Conservation (phyloP, 495 filamentous ascomycete genomes). For the Poronia punctata region DNA sequence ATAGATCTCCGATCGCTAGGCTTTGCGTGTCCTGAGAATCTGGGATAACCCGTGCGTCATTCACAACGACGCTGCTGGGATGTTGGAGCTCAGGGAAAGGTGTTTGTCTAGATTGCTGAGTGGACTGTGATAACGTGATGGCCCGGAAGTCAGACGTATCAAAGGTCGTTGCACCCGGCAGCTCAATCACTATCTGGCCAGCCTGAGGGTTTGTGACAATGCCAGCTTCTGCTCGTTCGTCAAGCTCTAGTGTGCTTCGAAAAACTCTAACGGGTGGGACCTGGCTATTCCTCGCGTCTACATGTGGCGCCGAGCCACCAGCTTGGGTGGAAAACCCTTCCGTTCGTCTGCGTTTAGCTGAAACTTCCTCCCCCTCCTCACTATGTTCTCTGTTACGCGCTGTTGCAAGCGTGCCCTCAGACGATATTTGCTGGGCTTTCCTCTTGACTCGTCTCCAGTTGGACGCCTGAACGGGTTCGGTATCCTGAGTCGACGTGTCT, state of each 20-base stretch:
- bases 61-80: background rate
- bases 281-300: background rate
- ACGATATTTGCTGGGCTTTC: slow-evolving; percentile 1
- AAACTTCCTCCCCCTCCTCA: slow-evolving; percentile 4
- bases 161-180: slow-evolving; percentile 9
- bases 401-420: background rate
- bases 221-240: background rate
- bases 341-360: slow-evolving; percentile 1
- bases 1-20: slow-evolving; percentile 1
- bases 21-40: slow-evolving; percentile 21
- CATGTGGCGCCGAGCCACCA: background rate
- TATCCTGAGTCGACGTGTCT: background rate
- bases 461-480: background rate
- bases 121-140: slow-evolving; percentile 4
- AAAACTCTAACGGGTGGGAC: background rate
- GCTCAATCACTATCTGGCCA: slow-evolving; percentile 9
- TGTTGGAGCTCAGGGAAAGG: background rate
- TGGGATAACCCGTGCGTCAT: slow-evolving; percentile 13
- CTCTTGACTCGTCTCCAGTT: background rate
- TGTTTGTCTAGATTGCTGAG: slow-evolving; percentile 6
- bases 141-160: slow-evolving; percentile 8
- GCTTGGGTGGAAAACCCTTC: background rate
- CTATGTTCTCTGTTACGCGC: background rate
- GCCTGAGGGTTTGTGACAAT: background rate
- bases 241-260: background rate